These are phyloP conservation scores for Cryphonectria radicalis DNA, from an alignment of 2,329 filamentous ascomycete genomes.

Conservation along the genomic window DNA sequence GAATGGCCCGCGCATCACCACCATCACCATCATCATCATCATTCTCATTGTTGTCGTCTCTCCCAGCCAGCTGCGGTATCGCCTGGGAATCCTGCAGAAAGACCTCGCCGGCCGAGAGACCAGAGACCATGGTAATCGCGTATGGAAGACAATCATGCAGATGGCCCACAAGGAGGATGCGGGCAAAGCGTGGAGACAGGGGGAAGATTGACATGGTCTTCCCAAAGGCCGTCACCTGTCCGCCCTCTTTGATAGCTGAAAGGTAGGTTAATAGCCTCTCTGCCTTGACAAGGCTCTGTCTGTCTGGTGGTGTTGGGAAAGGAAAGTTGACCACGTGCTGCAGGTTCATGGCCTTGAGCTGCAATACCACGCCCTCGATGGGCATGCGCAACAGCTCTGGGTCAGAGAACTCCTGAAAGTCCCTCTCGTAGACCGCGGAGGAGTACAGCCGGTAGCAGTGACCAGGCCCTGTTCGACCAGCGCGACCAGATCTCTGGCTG, in stretches of 20 bases:
- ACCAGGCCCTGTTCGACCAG: slow-evolving; percentile 91
- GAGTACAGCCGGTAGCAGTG: slow-evolving; percentile 97
- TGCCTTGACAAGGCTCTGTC: slow-evolving; percentile 75
- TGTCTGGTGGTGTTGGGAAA: slow-evolving; percentile 88
- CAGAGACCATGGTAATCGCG: slow-evolving; percentile 85
- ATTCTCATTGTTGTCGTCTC: slow-evolving; percentile 45
- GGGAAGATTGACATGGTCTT: slow-evolving; percentile 87
- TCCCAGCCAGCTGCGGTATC: slow-evolving; percentile 59
- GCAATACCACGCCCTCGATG: slow-evolving; percentile 88
- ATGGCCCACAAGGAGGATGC: slow-evolving; percentile 88
- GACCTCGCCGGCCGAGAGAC: slow-evolving; percentile 84
- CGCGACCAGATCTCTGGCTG: slow-evolving; percentile 87
- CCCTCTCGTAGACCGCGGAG: slow-evolving; percentile 88
- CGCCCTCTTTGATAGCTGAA: slow-evolving; percentile 73
- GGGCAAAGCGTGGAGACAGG: slow-evolving; percentile 85
- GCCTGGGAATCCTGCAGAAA: slow-evolving; percentile 83
- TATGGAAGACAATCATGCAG: slow-evolving; percentile 82
- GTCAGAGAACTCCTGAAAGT: slow-evolving; percentile 83
- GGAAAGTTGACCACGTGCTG: slow-evolving; percentile 92
- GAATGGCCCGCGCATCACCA: slow-evolving; percentile 47
- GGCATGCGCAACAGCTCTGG: slow-evolving; percentile 91
- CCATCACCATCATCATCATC: not conserved
- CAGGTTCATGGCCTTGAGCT: slow-evolving; percentile 93
- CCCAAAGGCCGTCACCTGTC: slow-evolving; percentile 79
- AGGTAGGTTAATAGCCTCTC: slow-evolving; percentile 87